Base-by-base conservation (phyloP, 768 basidiomycete genomes). In the Mycena olivaceomarginata region DNA sequence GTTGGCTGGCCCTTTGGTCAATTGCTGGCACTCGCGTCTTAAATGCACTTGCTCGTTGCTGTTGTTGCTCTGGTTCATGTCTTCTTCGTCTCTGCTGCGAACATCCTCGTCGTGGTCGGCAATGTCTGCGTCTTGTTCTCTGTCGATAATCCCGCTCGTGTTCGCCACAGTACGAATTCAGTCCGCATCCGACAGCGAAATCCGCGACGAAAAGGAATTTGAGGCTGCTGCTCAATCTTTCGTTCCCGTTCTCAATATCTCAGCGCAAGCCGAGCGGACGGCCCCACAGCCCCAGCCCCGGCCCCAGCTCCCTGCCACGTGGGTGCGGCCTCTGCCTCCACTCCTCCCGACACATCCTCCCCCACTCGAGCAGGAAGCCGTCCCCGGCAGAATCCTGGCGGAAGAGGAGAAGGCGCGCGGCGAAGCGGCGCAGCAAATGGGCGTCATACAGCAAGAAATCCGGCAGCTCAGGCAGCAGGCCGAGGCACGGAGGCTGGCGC, bases 71-170 rank as follows among this genome's bases (percentile, higher is more conserved):
- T 37, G 11, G 13, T 59, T 20, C 31, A 22, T 15, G 25, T 37
- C 11, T n/a, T 59, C 25, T 59, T 2, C 31, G 57, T 12, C 13
- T 59, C 57, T 12, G 31, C 57, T 31, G 22, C 22, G 25, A 31
- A 59, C 57, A 59, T 59, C 57, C 25, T 37, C 57, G 57, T 59
- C 25, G 22, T 31, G 25, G 57, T 59, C 57, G 57, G 57, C 13
- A 22, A 37, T 3, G 57, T 59, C 6, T 15, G 25, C 13, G 31
- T 59, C 22, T 59, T 22, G 12, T 31, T 5, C 37, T 16, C 12
- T 25, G 8, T 31, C 25, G 6, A 2, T 7, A 59, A 25, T 15
- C 25, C 57, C 22, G 57, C 57, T 59, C 25, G 37, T 59, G 25
- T 25, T 15, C 13, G 10, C 31, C 57, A 31, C 43, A 65, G 64